These are phyloP conservation scores for Podospora comata DNA, from an alignment of 495 filamentous ascomycete genomes.

Conservation along the genomic window DNA sequence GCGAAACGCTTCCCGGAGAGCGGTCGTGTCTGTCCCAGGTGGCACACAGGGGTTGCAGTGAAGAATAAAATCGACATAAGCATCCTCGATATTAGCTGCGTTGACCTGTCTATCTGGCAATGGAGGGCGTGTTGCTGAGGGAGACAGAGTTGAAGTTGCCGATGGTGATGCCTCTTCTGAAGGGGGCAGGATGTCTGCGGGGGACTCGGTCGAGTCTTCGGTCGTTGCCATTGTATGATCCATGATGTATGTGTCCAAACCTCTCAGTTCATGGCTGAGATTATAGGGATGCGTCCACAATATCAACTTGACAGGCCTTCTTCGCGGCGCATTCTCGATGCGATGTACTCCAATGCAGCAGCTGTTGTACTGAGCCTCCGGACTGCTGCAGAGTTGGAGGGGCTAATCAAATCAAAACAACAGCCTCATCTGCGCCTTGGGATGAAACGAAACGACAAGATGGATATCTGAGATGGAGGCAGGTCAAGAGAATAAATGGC, in stretches of 20 bases:
- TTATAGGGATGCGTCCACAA: background rate
- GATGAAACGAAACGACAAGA: background rate
- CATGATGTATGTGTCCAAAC: background rate
- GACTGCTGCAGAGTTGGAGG: background rate
- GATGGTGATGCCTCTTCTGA: conserved; percentile 18
- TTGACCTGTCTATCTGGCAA: conserved; percentile 71
- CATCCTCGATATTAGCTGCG: conserved; percentile 74
- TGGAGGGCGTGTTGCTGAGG: conserved; percentile 26
- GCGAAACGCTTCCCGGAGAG: conserved; percentile 77
- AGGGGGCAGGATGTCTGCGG: conserved; percentile 10
- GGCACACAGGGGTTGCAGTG: conserved; percentile 85
- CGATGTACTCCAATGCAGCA: background rate
- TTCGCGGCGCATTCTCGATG: conserved; percentile 5
- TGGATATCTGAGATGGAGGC: background rate
- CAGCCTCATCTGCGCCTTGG: background rate
- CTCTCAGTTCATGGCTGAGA: background rate
- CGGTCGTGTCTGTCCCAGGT: conserved; percentile 63
- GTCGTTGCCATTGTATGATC: background rate
- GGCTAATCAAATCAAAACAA: background rate
- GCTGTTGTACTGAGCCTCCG: background rate
- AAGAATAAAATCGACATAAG: conserved; percentile 84
- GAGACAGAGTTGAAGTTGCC: background rate
- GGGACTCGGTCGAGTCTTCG: conserved; percentile 8
- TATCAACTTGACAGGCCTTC: background rate
- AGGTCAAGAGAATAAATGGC: background rate